Evolutionary conservation across 805 yeast genomes (phyloP).

Genomic region (Myxozyma udenii): DNA sequence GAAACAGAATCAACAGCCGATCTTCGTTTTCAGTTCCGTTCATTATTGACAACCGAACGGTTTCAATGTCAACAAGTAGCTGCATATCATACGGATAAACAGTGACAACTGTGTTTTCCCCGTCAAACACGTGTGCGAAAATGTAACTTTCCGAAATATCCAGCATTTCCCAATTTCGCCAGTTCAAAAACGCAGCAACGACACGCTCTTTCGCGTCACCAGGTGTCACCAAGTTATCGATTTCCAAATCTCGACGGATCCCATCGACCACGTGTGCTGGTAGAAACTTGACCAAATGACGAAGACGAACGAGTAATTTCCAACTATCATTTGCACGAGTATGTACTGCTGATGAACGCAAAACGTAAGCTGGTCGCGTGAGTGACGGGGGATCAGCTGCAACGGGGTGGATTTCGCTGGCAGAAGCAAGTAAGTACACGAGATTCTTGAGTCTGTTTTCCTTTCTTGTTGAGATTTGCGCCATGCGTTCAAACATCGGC

Average conservation of each 20-base stretch:
- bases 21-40: conserved; percentile 38
- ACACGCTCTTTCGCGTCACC: conserved; percentile 54
- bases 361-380: conserved; percentile 81
- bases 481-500: conserved; percentile 29
- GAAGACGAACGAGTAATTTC: conserved; percentile 74
- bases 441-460: conserved; percentile 35
- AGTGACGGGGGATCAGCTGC: conserved; percentile 85
- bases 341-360: conserved; percentile 68
- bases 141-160: conserved; percentile 57
- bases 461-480: conserved; percentile 21
- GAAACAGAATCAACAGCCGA: conserved; percentile 37
- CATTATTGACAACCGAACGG: conserved; percentile 35
- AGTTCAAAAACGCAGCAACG: conserved; percentile 57
- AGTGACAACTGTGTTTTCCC: conserved; percentile 22
- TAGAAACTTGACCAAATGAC: conserved; percentile 64
- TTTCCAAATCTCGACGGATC: conserved; percentile 41
- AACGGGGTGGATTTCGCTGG: conserved; percentile 47
- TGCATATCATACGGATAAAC: conserved; percentile 12
- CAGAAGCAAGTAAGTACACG: conserved; percentile 46
- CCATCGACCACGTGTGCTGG: conserved; percentile 46
- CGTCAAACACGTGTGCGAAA: conserved; percentile 51
- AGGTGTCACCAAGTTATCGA: conserved; percentile 37
- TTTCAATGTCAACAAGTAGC: conserved; percentile 38
- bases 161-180: conserved; percentile 92
- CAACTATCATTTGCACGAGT: conserved; percentile 80